Evolutionary conservation across 225 moss, liverwort and hornwort genomes (phyloP).

Genomic region (Thuidium tamariscinum): DNA sequence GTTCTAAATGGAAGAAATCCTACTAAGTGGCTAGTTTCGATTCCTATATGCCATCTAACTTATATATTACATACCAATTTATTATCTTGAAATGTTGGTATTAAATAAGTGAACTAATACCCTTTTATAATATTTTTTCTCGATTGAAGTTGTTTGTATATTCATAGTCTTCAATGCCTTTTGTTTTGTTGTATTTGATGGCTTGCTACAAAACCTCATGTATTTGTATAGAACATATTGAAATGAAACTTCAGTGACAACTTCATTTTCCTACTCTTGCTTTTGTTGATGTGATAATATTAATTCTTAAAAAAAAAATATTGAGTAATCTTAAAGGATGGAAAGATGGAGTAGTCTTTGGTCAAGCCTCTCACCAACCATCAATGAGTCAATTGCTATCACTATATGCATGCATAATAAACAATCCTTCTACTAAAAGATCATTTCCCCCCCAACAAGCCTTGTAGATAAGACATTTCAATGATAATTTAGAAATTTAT

Average conservation of each 20-base stretch:
- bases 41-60: neutral
- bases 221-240: no score
- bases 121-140: neutral
- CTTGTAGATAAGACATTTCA: fast-evolving
- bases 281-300: no score
- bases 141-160: neutral
- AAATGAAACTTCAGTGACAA: no score
- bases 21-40: neutral
- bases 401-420: no score
- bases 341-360: no score
- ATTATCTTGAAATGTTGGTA: neutral
- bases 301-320: no score
- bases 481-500: neutral
- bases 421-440: no score
- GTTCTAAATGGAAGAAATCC: neutral
- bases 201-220: no score
- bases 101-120: neutral
- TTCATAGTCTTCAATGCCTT: neutral
- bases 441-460: no score
- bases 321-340: no score
- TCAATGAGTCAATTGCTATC: fast-evolving
- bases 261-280: no score
- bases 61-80: neutral
- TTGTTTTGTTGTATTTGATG: no score
- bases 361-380: neutral